Percentiles rank a stretch among this genome's conserved stretches.
Conservation (phyloP, 2,329 filamentous ascomycete genomes). For the Penicillium decumbens region DNA sequence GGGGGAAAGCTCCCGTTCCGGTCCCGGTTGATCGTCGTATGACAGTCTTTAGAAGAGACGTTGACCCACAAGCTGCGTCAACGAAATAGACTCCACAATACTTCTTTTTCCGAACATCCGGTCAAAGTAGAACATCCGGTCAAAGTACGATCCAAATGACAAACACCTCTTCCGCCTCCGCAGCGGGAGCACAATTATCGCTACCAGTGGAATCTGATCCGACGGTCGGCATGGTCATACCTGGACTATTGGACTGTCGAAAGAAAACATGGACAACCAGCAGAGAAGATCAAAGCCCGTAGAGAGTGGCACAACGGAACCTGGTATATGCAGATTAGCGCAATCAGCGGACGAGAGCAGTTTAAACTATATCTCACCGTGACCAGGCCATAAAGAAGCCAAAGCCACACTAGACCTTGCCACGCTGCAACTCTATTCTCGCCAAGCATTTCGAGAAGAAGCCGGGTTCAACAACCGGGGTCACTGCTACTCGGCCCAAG, state of each 20-base stretch:
- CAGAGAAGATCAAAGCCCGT: not conserved
- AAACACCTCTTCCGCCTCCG: not conserved
- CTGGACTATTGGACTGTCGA: not conserved
- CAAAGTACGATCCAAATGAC: not conserved
- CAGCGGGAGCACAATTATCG: not conserved
- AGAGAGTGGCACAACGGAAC: not conserved
- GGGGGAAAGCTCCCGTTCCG: not conserved
- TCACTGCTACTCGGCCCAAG: not conserved
- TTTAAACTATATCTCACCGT: not conserved
- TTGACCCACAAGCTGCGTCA: not conserved
- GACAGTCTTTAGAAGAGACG: not conserved
- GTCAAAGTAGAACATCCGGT: not conserved
- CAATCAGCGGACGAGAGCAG: slow-evolving; percentile 1
- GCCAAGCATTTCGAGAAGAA: not conserved
- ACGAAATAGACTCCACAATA: not conserved
- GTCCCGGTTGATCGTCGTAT: slow-evolving; percentile 1
- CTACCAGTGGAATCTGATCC: not conserved
- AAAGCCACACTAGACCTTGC: not conserved
- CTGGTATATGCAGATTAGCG: not conserved
- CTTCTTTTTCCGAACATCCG: not conserved
- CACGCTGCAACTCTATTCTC: not conserved
- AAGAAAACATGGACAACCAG: not conserved
- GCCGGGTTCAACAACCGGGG: not conserved
- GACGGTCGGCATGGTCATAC: not conserved
- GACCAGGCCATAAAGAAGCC: not conserved